A percentile compares a stretch with the other conserved stretches of the same genome.
phyloP scores from a whole-genome alignment of 2,329 filamentous ascomycete species.

The Alternaria sp. region DNA sequence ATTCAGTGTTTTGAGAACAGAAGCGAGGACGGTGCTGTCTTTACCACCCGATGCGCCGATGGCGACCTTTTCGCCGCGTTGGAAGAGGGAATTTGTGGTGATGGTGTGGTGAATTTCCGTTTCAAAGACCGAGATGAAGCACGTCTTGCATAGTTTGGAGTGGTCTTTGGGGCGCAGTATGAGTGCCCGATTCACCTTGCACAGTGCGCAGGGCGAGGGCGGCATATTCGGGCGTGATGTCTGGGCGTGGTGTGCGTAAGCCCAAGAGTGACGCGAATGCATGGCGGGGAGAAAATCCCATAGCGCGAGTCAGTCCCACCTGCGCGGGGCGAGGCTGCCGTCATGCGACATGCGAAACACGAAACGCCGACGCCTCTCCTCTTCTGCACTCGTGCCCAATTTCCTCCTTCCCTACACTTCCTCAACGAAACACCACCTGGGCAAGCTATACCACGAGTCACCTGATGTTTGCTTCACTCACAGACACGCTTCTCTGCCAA shows the following conservation, averaged over 20 bases:
- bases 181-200: conserved; percentile 77
- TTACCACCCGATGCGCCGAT: conserved; percentile 98
- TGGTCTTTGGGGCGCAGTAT: conserved; percentile 96
- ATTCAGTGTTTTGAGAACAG: conserved; percentile 92
- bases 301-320: neutral
- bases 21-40: conserved; percentile 94
- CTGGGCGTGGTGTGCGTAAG: neutral
- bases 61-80: conserved; percentile 81
- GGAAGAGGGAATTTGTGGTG: conserved; percentile 78
- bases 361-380: neutral
- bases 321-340: neutral
- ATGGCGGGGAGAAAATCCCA: neutral
- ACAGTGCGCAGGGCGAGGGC: conserved; percentile 76
- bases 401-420: neutral
- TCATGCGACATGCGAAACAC: neutral
- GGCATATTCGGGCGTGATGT: conserved; percentile 64
- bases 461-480: neutral
- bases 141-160: conserved; percentile 87
- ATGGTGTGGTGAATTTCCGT: conserved; percentile 95
- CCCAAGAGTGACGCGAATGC: neutral
- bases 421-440: neutral
- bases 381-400: neutral
- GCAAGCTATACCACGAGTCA: no score
- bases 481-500: neutral
- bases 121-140: conserved; percentile 89